Conservation (phyloP, 805 yeast genomes). For the Ascoidea asiatica region DNA sequence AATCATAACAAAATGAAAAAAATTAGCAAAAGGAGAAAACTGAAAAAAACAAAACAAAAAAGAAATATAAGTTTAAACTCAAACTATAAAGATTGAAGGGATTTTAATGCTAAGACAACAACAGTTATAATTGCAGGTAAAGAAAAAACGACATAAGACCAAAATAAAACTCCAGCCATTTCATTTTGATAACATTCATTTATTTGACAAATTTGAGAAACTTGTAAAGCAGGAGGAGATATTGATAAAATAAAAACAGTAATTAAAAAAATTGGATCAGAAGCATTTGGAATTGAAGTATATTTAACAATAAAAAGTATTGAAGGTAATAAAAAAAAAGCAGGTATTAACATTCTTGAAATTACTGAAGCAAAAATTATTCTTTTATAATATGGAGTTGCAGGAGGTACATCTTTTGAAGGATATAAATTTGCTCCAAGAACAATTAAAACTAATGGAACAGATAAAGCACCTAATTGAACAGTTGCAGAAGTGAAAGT, state of each 20-base stretch:
- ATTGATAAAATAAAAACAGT: constrained; percentile 45
- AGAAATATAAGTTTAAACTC: too few relatives aligned
- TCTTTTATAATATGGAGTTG: constrained; percentile 26
- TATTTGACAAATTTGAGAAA: constrained; percentile 50
- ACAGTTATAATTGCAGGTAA: constrained; percentile 44
- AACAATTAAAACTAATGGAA: constrained; percentile 47
- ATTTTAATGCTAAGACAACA: constrained; percentile 16
- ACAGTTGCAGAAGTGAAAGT: constrained; percentile 39
- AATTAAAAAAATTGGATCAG: constrained; percentile 46
- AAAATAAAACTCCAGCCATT: constrained; percentile 52
- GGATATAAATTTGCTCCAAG: constrained; percentile 50
- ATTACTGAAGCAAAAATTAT: constrained; percentile 39
- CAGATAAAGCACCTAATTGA: constrained; percentile 44
- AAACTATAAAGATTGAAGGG: neutral
- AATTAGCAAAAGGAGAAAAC: neutral
- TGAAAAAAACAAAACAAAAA: too few relatives aligned
- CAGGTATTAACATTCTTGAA: constrained; percentile 49
- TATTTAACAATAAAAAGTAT: constrained; percentile 37
- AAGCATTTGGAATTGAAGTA: constrained; percentile 23
- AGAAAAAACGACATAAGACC: constrained; percentile 53
- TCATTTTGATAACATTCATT: constrained; percentile 48
- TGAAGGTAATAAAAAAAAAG: constrained; percentile 36
- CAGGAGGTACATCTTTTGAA: constrained; percentile 28
- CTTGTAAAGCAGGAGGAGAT: constrained; percentile 57
- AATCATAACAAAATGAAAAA: too few relatives aligned